Conservation (phyloP, 352 stramenopile genomes). For the Thraustochytrium striatum region DNA sequence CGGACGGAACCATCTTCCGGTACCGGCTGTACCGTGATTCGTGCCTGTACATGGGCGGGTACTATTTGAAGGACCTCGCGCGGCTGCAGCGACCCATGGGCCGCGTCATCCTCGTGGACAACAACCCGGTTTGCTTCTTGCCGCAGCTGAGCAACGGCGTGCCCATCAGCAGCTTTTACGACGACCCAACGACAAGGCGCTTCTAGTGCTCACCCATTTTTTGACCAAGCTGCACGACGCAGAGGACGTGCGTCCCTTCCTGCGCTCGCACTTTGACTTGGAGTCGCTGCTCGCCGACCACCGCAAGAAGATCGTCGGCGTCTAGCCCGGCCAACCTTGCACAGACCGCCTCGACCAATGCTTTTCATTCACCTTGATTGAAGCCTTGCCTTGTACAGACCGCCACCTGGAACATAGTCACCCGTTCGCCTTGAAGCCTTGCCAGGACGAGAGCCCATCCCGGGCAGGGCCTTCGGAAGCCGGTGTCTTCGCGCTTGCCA, state of each 20-base stretch:
- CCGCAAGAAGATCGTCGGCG: constrained; percentile 51
- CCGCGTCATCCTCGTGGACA: constrained; percentile 96
- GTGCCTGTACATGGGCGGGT: constrained; percentile 90
- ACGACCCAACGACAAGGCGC: constrained; percentile 77
- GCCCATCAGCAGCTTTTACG: constrained; percentile 74
- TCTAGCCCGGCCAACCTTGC: too few relatives aligned
- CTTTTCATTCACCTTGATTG: too few relatives aligned
- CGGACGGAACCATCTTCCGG: constrained; percentile 55
- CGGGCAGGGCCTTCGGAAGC: too few relatives aligned
- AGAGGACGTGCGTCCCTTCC: constrained; percentile 87
- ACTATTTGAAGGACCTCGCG: constrained; percentile 95
- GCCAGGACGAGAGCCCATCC: too few relatives aligned
- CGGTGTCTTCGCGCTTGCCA: too few relatives aligned
- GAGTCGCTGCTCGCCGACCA: constrained; percentile 81
- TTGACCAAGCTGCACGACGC: constrained; percentile 61
- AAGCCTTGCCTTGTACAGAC: too few relatives aligned
- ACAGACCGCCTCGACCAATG: too few relatives aligned
- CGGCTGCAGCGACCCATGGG: constrained; percentile 85
- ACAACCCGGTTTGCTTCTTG: constrained; percentile 94
- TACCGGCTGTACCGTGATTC: constrained; percentile 83
- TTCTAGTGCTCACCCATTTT: constrained; percentile 57
- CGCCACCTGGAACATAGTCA: too few relatives aligned
- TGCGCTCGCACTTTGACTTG: constrained; percentile 91
- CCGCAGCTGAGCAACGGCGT: constrained; percentile 92
- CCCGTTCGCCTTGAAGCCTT: too few relatives aligned